Conservation (phyloP, 1,284 basidiomycete species). For the Apiotrichum gracile region DNA sequence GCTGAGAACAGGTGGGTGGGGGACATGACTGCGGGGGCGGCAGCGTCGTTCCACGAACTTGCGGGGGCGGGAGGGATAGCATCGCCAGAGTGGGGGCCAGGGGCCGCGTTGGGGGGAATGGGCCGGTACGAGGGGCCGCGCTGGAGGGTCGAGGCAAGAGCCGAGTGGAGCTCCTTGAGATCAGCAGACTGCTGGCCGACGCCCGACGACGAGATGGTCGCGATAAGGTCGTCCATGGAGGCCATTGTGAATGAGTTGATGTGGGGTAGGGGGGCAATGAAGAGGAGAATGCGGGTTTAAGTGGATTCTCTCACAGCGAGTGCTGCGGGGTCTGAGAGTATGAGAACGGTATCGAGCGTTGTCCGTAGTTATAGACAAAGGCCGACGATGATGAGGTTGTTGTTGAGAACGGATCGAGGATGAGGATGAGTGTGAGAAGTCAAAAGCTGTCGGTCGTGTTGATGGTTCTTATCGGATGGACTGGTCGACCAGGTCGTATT, state of each 20-base stretch:
- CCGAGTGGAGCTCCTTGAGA: constrained; percentile 34
- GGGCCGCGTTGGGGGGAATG: constrained; percentile 23
- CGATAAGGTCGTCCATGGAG: constrained; percentile 41
- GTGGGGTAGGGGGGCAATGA: neutral
- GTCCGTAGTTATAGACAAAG: no score
- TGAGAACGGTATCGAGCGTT: no score
- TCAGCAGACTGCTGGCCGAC: constrained; percentile 40
- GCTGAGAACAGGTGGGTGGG: constrained; percentile 6
- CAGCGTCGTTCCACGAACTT: constrained; percentile 37
- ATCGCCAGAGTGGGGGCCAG: constrained; percentile 12
- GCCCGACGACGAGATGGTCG: constrained; percentile 30
- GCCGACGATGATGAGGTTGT: no score
- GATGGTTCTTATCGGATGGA: no score
- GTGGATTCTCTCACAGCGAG: neutral
- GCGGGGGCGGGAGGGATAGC: constrained; percentile 40
- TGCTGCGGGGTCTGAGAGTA: no score
- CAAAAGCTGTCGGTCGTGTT: no score
- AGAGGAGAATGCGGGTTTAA: neutral
- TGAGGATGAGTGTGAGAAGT: no score
- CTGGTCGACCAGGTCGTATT: no score
- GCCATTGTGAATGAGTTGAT: constrained; percentile 11
- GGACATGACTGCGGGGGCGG: constrained; percentile 10
- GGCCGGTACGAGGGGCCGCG: constrained; percentile 19
- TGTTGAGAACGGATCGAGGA: no score
- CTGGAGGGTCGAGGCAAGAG: constrained; percentile 27